phyloP scores from a whole-genome alignment of 202 grass and related monocot genomes.

The Carex arenaria region DNA sequence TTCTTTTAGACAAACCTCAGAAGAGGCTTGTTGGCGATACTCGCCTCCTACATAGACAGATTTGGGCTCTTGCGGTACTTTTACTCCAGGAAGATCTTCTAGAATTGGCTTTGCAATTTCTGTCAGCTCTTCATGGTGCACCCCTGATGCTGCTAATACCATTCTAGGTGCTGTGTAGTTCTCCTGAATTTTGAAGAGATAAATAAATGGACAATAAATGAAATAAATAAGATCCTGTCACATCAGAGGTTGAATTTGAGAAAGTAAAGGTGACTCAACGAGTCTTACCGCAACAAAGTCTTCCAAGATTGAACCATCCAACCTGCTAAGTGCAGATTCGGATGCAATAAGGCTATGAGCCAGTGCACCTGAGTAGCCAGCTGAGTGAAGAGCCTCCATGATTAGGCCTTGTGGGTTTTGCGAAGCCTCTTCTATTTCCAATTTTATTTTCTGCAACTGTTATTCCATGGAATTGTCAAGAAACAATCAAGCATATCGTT shows the following conservation, averaged over 20 bases:
- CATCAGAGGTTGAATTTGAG: neutral
- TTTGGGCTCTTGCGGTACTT: constrained; percentile 54
- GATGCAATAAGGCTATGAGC: constrained; percentile 67
- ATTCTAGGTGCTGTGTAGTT: constrained; percentile 71
- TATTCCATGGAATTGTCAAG: neutral
- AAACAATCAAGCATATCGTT: neutral
- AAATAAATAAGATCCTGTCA: neutral
- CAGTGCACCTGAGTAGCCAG: constrained; percentile 65
- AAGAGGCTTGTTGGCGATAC: constrained; percentile 68
- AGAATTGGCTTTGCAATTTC: constrained; percentile 68
- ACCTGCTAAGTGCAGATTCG: constrained; percentile 36
- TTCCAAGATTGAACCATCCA: constrained; percentile 52
- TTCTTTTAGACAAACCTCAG: constrained; percentile 34
- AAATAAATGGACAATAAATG: constrained; percentile 21
- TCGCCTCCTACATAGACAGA: constrained; percentile 73
- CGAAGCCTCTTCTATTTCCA: constrained; percentile 65
- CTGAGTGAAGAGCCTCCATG: constrained; percentile 74
- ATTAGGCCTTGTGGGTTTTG: constrained; percentile 74
- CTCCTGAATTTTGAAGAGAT: constrained; percentile 42
- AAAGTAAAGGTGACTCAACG: constrained; percentile 10
- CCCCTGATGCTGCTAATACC: constrained; percentile 80
- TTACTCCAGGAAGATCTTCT: constrained; percentile 53
- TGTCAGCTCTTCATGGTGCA: constrained; percentile 70
- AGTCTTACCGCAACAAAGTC: constrained; percentile 58
- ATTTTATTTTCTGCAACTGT: constrained; percentile 58